A percentile compares a stretch with the other conserved stretches of the same genome.
Evolutionary conservation across 2,329 filamentous ascomycete genomes (phyloP).

Genomic region (Plectosphaerella cucumerina): DNA sequence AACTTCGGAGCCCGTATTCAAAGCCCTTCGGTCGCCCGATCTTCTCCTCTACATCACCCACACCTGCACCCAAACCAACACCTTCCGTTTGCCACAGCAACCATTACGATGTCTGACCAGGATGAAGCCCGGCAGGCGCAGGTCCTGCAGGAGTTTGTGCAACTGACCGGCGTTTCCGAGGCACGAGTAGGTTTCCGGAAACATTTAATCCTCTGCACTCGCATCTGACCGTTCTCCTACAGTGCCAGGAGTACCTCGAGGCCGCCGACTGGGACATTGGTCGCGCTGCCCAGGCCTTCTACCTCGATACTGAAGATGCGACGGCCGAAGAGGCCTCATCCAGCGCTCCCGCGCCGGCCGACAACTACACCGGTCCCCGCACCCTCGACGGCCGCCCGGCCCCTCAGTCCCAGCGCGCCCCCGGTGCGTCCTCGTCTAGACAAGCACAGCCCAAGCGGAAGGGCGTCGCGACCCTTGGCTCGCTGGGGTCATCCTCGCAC

Average conservation of each 20-base stretch:
- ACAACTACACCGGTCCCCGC: slow-evolving; percentile 55
- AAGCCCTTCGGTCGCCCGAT: no score
- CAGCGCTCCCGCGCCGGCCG: slow-evolving; percentile 19
- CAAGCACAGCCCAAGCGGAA: slow-evolving; percentile 48
- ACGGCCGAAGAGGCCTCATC: slow-evolving; percentile 37
- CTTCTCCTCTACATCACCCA: neutral
- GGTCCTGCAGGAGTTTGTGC: neutral
- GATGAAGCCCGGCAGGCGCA: slow-evolving; percentile 27
- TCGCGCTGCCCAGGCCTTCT: slow-evolving; percentile 59
- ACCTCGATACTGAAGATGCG: slow-evolving; percentile 50
- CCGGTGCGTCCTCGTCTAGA: slow-evolving; percentile 19
- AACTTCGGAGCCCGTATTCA: no score
- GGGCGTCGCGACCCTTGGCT: slow-evolving; percentile 58
- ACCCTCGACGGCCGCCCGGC: slow-evolving; percentile 61
- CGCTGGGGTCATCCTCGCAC: slow-evolving; percentile 37
- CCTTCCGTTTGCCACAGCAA: no score
- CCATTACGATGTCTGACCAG: slow-evolving; percentile 29
- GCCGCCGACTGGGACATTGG: slow-evolving; percentile 64
- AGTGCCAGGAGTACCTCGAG: slow-evolving; percentile 66
- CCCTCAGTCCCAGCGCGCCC: slow-evolving; percentile 26
- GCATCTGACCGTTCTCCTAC: neutral
- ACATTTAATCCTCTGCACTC: neutral
- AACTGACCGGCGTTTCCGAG: slow-evolving; percentile 8
- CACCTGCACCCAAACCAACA: no score
- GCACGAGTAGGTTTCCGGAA: slow-evolving; percentile 6